Conservation (phyloP, 208 protist genomes). For the Wallacemonas sp. region DNA sequence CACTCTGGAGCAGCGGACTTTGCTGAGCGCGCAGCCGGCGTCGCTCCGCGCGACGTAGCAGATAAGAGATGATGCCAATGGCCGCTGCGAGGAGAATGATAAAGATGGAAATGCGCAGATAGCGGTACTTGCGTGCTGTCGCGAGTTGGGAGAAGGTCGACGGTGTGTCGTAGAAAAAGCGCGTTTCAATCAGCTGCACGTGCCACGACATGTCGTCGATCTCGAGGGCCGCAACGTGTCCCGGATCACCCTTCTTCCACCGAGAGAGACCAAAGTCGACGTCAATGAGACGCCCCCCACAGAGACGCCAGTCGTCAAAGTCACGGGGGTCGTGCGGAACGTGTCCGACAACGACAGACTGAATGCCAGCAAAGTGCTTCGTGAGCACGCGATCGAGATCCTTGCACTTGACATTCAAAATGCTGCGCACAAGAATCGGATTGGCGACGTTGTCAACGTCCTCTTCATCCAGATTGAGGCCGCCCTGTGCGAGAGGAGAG, state of each 20-base stretch:
- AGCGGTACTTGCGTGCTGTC: constrained; percentile 12
- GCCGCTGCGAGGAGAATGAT: constrained; percentile 25
- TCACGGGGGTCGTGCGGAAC: constrained; percentile 80
- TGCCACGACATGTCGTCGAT: constrained; percentile 80
- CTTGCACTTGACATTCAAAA: constrained; percentile 82
- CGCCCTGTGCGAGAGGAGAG: constrained; percentile 56
- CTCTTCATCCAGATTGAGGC: constrained; percentile 68
- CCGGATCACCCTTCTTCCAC: constrained; percentile 89
- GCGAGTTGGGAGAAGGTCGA: constrained; percentile 16
- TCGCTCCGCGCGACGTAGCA: constrained; percentile 25
- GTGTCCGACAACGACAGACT: constrained; percentile 88
- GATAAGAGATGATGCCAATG: constrained; percentile 17
- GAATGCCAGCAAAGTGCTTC: constrained; percentile 76
- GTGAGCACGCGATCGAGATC: constrained; percentile 63
- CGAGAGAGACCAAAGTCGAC: constrained; percentile 91
- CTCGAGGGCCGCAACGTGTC: constrained; percentile 83
- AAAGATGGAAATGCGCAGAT: constrained; percentile 30
- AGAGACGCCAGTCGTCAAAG: constrained; percentile 82
- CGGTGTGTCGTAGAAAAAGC: constrained; percentile 26
- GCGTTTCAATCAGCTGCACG: constrained; percentile 72
- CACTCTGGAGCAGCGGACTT: neutral
- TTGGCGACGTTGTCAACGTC: constrained; percentile 70
- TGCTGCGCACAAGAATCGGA: constrained; percentile 84
- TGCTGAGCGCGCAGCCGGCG: constrained; percentile 26
- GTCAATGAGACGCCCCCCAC: constrained; percentile 70